Percentiles rank a stretch among this genome's conserved stretches.
Evolutionary conservation across 2,329 filamentous ascomycete genomes (phyloP).

Genomic region (Calonectria pteridis): DNA sequence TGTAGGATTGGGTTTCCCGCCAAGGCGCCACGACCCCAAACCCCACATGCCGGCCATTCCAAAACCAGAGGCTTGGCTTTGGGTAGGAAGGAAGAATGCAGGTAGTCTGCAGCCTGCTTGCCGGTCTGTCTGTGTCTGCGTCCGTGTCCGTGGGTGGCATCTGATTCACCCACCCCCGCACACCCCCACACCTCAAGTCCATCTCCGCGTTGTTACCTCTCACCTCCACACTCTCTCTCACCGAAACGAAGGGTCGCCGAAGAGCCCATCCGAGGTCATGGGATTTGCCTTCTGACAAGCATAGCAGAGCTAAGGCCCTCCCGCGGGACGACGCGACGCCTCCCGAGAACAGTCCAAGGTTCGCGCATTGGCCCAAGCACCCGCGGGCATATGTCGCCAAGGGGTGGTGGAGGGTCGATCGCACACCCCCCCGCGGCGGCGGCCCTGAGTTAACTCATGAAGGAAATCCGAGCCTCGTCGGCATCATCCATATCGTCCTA

Average conservation of each 20-base stretch:
- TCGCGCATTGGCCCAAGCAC: background rate
- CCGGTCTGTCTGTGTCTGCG: background rate
- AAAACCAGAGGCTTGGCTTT: slow-evolving; percentile 10
- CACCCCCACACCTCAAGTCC: background rate
- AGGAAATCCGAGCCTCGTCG: slow-evolving; percentile 39
- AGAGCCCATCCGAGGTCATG: slow-evolving; percentile 11
- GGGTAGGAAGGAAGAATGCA: background rate
- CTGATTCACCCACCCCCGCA: background rate
- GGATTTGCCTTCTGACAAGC: slow-evolving; percentile 14
- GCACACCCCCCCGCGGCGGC: slow-evolving; percentile 23
- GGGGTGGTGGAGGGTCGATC: slow-evolving; percentile 30
- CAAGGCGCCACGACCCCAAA: slow-evolving; percentile 20
- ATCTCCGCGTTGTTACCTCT: slow-evolving; percentile 14
- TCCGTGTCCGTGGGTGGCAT: background rate
- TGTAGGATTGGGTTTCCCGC: slow-evolving; percentile 18
- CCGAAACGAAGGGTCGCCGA: slow-evolving; percentile 1
- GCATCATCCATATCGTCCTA: slow-evolving; percentile 38
- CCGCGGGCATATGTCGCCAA: slow-evolving; percentile 2
- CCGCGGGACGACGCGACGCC: slow-evolving; percentile 4
- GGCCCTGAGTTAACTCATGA: slow-evolving; percentile 41
- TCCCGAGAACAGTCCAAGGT: slow-evolving; percentile 8
- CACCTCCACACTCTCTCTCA: background rate
- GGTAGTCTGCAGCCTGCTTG: background rate
- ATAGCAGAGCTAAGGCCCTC: background rate
- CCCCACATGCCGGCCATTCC: slow-evolving; percentile 24